Conservation (phyloP, 73 alveolate genomes). For the Tetrahymena thermophila region DNA sequence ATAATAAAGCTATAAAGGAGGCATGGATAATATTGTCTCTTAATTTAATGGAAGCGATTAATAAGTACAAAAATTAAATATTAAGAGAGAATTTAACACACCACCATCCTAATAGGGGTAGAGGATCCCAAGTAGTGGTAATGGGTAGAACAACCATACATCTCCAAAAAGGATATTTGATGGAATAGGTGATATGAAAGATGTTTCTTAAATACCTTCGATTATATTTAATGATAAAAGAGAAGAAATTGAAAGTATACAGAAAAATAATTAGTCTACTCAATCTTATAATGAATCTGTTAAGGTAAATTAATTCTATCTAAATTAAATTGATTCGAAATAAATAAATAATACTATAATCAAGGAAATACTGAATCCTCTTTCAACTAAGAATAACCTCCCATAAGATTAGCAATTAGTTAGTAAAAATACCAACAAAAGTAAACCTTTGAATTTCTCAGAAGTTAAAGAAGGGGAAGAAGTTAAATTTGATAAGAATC, state of each 20-base stretch:
- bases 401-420: neutral
- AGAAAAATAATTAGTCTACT: neutral
- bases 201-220: neutral
- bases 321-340: neutral
- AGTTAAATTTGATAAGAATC: neutral
- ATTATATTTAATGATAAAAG: neutral
- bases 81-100: neutral
- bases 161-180: neutral
- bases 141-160: neutral
- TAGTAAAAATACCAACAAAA: neutral
- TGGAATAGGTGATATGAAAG: neutral
- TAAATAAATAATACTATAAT: neutral
- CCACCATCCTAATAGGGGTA: neutral
- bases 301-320: neutral
- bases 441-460: neutral
- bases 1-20: neutral
- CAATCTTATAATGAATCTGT: neutral
- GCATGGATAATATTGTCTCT: neutral
- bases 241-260: neutral
- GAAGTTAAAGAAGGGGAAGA: neutral
- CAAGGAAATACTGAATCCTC: neutral
- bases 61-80: neutral
- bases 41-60: neutral
- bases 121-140: neutral
- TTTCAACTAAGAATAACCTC: neutral